Base-by-base conservation (phyloP, 768 basidiomycete genomes). In the Rossbeevera mucosa region DNA sequence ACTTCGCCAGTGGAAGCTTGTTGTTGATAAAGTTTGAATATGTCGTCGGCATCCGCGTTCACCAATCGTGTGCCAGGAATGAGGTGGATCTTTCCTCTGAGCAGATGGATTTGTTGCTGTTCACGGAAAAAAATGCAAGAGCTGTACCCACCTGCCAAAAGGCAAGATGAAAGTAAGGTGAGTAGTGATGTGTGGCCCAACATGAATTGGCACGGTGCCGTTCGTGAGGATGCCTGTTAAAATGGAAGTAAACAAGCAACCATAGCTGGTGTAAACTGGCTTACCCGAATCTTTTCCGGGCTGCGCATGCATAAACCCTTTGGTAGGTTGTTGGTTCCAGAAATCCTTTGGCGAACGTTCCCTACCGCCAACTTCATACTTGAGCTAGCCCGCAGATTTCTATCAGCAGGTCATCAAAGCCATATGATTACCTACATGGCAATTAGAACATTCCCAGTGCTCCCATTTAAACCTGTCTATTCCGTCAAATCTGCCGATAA, bases 391-490 rank as follows among this genome's bases (percentile, higher is more conserved):
- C 18, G 21, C 44, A 44, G 33, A 28, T 21, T 22, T 42, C 21
- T 38, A 33, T 44, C 47, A 63, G 49, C 2, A 4, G 13, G 30
- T 41, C 26, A 46, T 16, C 6, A 16, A 50, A n/a, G 29, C 5
- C 13, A 6, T 14, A 18, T 5, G 12, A 24, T 24, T 13, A 47
- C 71, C 48, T 66, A 88, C 88, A 16, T 72, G 59, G 62, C 88
- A 91, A 51, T 73, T 60, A 28, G 73, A 66, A 60, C 89, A 92
- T 64, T 86, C 78, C 80, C 86, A 89, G 45, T 76, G 62, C 62
- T 87, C 80, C 88, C 88, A 90, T 66, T 83, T 85, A 48, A 65
- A 82, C 58, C 89, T 91, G 25, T 38, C 42, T 44, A 18, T 44
- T 40, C 30, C 36, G 30, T 59, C 52, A 56, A 31, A 24, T 25